phyloP scores from a whole-genome alignment of 2,329 filamentous ascomycete species.

The Torrubiellomyces zombiae region DNA sequence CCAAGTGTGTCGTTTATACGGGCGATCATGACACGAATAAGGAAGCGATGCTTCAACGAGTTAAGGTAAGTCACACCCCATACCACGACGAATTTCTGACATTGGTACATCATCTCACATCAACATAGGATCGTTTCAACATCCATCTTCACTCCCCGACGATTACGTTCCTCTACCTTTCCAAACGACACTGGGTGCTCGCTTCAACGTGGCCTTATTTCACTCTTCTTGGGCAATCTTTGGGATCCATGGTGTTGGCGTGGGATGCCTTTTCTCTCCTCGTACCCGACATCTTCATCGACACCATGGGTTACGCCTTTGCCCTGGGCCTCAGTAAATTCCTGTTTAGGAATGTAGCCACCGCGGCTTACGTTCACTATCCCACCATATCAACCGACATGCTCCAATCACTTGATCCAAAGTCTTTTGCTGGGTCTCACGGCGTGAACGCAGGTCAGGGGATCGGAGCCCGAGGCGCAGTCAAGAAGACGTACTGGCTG shows the following conservation, averaged over 20 bases:
- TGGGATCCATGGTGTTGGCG: slow-evolving; percentile 74
- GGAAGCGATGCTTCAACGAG: slow-evolving; percentile 56
- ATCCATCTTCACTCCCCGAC: slow-evolving; percentile 74
- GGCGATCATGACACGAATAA: slow-evolving; percentile 85
- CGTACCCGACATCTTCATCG: slow-evolving; percentile 84
- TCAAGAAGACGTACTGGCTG: slow-evolving; percentile 75
- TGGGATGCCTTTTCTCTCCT: slow-evolving; percentile 89
- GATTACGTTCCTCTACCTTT: slow-evolving; percentile 78
- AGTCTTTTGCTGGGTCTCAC: slow-evolving; percentile 37
- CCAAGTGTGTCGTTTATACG: slow-evolving; percentile 85
- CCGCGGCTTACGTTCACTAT: slow-evolving; percentile 91
- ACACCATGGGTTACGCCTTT: slow-evolving; percentile 98
- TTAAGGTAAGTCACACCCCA: slow-evolving; percentile 37
- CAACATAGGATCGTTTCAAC: slow-evolving; percentile 64
- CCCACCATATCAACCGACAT: slow-evolving; percentile 98
- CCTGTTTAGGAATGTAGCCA: slow-evolving; percentile 66
- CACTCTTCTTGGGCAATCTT: slow-evolving; percentile 82
- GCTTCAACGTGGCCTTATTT: slow-evolving; percentile 80
- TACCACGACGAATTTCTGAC: slow-evolving; percentile 5
- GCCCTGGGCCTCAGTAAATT: slow-evolving; percentile 66
- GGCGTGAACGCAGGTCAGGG: slow-evolving; percentile 77
- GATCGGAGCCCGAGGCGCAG: slow-evolving; percentile 48
- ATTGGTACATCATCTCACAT: too few species aligned
- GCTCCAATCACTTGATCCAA: slow-evolving; percentile 64
- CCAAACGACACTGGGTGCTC: slow-evolving; percentile 72